phyloP scores from a whole-genome alignment of 768 basidiomycete species.

The Trametes maxima region DNA sequence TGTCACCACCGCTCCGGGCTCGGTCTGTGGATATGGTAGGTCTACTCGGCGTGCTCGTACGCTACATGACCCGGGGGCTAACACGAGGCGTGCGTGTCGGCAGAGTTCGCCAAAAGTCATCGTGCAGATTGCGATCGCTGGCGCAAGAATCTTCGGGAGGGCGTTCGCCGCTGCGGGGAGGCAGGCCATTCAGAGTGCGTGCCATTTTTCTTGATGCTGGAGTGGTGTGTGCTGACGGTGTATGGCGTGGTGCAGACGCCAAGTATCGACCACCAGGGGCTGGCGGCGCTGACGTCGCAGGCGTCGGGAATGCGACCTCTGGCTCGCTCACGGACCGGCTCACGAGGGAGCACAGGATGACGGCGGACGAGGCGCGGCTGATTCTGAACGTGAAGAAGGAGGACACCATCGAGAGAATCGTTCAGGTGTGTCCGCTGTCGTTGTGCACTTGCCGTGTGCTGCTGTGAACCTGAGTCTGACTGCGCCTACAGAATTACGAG shows the following conservation, averaged over 20 bases:
- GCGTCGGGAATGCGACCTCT: slow-evolving; percentile 73
- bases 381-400: slow-evolving; percentile 87
- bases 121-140: slow-evolving; percentile 77
- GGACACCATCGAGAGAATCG: slow-evolving; percentile 64
- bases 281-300: slow-evolving; percentile 68
- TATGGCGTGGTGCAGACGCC: slow-evolving; percentile 59
- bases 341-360: slow-evolving; percentile 88
- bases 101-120: slow-evolving; percentile 82
- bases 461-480: background rate
- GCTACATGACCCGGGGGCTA: background rate
- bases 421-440: slow-evolving; percentile 53
- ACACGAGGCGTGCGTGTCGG: background rate
- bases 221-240: background rate
- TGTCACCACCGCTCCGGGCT: slow-evolving; percentile 19
- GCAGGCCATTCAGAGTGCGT: slow-evolving; percentile 92
- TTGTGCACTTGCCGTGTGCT: background rate
- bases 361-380: slow-evolving; percentile 90
- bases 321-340: slow-evolving; percentile 79
- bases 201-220: background rate
- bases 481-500: slow-evolving; percentile 76
- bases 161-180: slow-evolving; percentile 88
- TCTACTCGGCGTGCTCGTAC: background rate
- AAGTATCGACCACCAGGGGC: slow-evolving; percentile 75
- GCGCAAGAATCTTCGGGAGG: slow-evolving; percentile 84
- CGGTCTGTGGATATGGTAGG: slow-evolving; percentile 24